Evolutionary conservation across 148 eudicot species (phyloP), one percentile per base, ranked within the genome.

Genomic region (Persicaria tinctoria): DNA sequence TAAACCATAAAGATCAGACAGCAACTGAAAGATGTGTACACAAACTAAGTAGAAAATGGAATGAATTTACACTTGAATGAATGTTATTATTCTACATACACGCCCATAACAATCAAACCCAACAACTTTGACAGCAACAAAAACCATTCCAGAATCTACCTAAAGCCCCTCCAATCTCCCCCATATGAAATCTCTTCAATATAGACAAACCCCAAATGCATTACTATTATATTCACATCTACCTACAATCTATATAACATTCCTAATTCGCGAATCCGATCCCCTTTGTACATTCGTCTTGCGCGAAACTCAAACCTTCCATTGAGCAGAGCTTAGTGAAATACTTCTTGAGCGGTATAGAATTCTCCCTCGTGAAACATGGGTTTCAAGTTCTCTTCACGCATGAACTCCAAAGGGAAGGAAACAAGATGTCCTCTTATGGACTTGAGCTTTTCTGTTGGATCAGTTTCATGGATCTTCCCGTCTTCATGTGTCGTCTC

Each of bases 341-440:
- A 93, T 71, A 93, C 98, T 78, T 83, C 91, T 73, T 88, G 83
- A 77, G 91, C 82, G 8, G 98, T 79, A 81, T 93, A 93, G 76
- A 88, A 93, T 84, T 93, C 97, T 51, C 91, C 91, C 85, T 93
- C 97, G 57, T 84, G 84, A 64, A 93, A 85, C 87, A 88, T 82
- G 0, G 98, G 97, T 80, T 92, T 89, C 76, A 93, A 80, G 83
- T 91, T 92, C 90, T 93, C 95, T 12, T 93, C 83, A 62, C 80
- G 74, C 98, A 93, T 88, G 82, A 87, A 91, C 77, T 91, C 90
- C 83, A 93, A 76, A 14, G 98, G 98, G 72, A 89, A 91, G 45
- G 86, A 78, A 75, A 93, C 98, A 47, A 93, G 80, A 75, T 77
- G 80, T 32, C 97, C 98, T 83, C 81, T 84, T 7, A 91, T 87